Conservation (phyloP, 176 grass and related monocot species). For the sorghum (Sorghum bicolor) region DNA sequence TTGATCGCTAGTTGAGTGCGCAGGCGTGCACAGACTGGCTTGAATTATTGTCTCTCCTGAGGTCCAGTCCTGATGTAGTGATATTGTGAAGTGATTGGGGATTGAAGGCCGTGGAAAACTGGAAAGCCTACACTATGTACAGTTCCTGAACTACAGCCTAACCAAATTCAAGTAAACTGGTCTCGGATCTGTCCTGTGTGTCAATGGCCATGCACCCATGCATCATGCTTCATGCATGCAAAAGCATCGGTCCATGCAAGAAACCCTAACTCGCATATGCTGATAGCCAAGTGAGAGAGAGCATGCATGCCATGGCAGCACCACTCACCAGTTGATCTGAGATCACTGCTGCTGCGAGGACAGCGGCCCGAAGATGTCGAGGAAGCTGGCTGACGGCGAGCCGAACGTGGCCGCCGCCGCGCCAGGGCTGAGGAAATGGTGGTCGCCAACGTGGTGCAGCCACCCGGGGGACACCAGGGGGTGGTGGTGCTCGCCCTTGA, state of each 20-base stretch:
- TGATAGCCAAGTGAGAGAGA: background rate
- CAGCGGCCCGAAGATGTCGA: slow-evolving; percentile 67
- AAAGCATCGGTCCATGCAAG: background rate
- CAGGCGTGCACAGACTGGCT: too few species aligned
- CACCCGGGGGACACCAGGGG: slow-evolving; percentile 53
- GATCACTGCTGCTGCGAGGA: slow-evolving; percentile 50
- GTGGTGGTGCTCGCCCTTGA: slow-evolving; percentile 44
- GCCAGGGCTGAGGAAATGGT: slow-evolving; percentile 54
- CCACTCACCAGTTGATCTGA: slow-evolving; percentile 7
- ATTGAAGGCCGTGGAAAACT: background rate
- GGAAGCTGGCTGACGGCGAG: slow-evolving; percentile 54
- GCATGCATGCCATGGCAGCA: background rate
- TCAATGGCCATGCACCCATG: background rate
- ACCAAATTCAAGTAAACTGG: background rate
- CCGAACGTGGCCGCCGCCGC: background rate
- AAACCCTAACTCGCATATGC: slow-evolving; percentile 27
- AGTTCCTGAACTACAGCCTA: slow-evolving; percentile 1
- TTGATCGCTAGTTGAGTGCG: background rate
- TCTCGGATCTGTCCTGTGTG: background rate
- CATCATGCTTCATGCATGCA: background rate
- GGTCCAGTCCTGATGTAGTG: too few species aligned
- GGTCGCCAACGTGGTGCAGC: slow-evolving; percentile 54
- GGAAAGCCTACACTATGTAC: background rate
- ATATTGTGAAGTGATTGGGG: background rate
- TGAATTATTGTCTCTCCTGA: background rate